phyloP scores from a whole-genome alignment of 441 rosid genomes.

The Sinapis alba region DNA sequence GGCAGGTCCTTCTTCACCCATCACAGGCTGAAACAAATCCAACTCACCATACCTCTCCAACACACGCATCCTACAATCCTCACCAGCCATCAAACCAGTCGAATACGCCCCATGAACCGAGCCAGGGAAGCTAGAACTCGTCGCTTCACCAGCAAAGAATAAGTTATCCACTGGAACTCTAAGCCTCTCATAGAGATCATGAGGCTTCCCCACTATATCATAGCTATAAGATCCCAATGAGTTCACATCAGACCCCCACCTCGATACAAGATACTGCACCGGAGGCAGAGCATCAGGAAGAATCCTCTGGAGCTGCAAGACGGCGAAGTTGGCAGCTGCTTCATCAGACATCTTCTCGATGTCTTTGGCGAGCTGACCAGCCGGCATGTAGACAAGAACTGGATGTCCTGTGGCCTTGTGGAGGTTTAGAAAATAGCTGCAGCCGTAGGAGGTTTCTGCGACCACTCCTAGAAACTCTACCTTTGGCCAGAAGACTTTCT shows the following conservation, averaged over 20 bases:
- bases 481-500: conserved; percentile 89
- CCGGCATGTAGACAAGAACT: conserved; percentile 93
- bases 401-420: conserved; percentile 90
- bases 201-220: conserved; percentile 74
- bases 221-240: conserved; percentile 88
- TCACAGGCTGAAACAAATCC: conserved; percentile 75
- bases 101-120: conserved; percentile 91
- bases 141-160: conserved; percentile 96
- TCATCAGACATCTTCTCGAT: conserved; percentile 95
- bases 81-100: conserved; percentile 84
- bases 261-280: conserved; percentile 78
- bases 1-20: conserved; percentile 67
- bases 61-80: conserved; percentile 90
- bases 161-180: conserved; percentile 85
- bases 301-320: conserved; percentile 75
- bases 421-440: conserved; percentile 94
- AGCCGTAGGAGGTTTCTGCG: conserved; percentile 76
- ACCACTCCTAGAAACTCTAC: conserved; percentile 96
- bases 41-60: conserved; percentile 78
- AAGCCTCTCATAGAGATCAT: conserved; percentile 80
- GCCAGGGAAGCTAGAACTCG: conserved; percentile 73
- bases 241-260: conserved; percentile 81
- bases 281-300: conserved; percentile 80
- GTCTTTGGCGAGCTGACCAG: conserved; percentile 92
- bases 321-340: conserved; percentile 86